These are phyloP conservation scores for Drechslera avenae DNA, from an alignment of 2,329 filamentous ascomycete species.

Conservation along the genomic window DNA sequence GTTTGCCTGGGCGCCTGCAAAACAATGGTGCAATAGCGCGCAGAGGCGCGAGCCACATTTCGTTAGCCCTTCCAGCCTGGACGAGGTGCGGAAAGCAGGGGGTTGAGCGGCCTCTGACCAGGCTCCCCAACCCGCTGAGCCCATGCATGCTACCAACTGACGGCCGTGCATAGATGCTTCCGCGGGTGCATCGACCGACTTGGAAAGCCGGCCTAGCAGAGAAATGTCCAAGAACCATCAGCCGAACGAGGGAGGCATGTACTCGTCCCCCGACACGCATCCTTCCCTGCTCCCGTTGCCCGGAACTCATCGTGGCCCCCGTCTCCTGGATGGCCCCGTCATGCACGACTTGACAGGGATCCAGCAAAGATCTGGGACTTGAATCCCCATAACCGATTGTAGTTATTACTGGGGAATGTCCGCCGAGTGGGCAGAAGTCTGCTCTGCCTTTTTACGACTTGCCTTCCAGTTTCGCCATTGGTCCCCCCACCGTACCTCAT, in stretches of 20 bases:
- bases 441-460: conserved; percentile 38
- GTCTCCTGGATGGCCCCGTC: conserved; percentile 47
- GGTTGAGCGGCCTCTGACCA: conserved; percentile 30
- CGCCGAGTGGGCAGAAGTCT: conserved; percentile 39
- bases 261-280: conserved; percentile 39
- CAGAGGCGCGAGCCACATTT: conserved; percentile 24
- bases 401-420: conserved; percentile 49
- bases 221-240: conserved; percentile 47
- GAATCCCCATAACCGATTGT: conserved; percentile 43
- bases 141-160: conserved; percentile 34
- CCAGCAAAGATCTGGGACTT: conserved; percentile 42
- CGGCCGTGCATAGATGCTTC: conserved; percentile 40
- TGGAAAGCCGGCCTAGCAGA: conserved; percentile 34
- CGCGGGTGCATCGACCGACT: conserved; percentile 44
- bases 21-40: conserved; percentile 35
- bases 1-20: conserved; percentile 32
- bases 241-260: conserved; percentile 49
- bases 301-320: conserved; percentile 44
- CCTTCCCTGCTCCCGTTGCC: conserved; percentile 45
- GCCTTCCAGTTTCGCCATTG: conserved; percentile 38
- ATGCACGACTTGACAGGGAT: conserved; percentile 45
- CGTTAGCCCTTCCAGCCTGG: conserved; percentile 28
- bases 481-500: conserved; percentile 30
- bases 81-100: conserved; percentile 40
- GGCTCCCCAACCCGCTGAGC: conserved; percentile 32